Conservation (phyloP, 2,329 filamentous ascomycete genomes). For the Phialophora verrucosa region DNA sequence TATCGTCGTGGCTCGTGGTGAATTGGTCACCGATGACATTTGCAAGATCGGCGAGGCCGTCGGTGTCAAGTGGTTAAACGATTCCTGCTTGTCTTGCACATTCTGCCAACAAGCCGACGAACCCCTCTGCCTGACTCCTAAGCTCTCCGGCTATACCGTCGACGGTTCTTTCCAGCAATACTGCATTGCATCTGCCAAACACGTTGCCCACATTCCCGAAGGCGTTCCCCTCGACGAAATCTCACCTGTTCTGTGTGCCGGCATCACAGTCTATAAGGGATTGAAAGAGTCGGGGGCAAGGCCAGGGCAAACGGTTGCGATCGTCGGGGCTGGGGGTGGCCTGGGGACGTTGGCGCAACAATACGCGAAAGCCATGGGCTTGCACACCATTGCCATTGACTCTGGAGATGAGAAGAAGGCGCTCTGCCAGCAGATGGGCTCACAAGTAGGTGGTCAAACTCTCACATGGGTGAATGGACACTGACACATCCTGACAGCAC, state of each 20-base stretch:
- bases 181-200: conserved; percentile 81
- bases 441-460: conserved; percentile 49
- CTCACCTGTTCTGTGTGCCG: conserved; percentile 80
- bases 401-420: conserved; percentile 78
- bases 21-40: conserved; percentile 76
- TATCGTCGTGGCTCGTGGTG: conserved; percentile 78
- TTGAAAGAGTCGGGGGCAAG: conserved; percentile 78
- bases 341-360: conserved; percentile 80
- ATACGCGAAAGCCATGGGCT: conserved; percentile 89
- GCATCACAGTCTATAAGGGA: conserved; percentile 90
- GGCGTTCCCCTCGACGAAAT: conserved; percentile 76
- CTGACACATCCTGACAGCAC: conserved; percentile 43
- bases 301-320: conserved; percentile 78
- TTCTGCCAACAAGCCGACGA: conserved; percentile 85
- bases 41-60: conserved; percentile 74
- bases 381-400: conserved; percentile 81
- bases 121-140: conserved; percentile 76
- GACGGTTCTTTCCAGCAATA: conserved; percentile 94
- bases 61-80: conserved; percentile 92
- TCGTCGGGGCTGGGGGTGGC: conserved; percentile 85
- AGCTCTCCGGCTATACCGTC: conserved; percentile 88
- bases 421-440: conserved; percentile 71
- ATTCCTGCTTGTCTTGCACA: conserved; percentile 79
- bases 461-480: neutral
- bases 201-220: conserved; percentile 82